Conservation (phyloP, 768 basidiomycete species). For the Pleurotus tuoliensis region DNA sequence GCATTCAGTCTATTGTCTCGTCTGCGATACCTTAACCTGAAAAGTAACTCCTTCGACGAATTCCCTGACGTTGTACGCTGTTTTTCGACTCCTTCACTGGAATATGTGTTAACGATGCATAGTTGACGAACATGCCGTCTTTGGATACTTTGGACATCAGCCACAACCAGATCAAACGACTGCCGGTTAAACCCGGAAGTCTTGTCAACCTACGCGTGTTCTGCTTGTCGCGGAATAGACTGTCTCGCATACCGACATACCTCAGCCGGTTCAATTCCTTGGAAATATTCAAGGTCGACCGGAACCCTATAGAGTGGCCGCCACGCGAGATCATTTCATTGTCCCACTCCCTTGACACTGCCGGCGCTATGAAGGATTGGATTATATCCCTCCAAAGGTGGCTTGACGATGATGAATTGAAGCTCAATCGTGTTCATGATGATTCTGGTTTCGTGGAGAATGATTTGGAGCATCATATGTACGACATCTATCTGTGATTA, state of each 20-base stretch:
- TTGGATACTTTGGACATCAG: constrained; percentile 95
- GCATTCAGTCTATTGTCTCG: constrained; percentile 69
- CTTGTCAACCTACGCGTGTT: constrained; percentile 79
- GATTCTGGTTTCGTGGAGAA: constrained; percentile 49
- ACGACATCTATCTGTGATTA: constrained; percentile 14
- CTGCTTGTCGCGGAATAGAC: constrained; percentile 80
- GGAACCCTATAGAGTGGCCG: constrained; percentile 95
- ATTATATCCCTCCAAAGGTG: constrained; percentile 68
- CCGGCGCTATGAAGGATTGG: constrained; percentile 65
- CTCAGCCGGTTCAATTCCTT: constrained; percentile 68
- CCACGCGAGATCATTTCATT: constrained; percentile 53
- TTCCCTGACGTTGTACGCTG: constrained; percentile 78
- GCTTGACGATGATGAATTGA: constrained; percentile 54
- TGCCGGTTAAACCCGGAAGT: constrained; percentile 79
- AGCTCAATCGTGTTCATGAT: constrained; percentile 41
- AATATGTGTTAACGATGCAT: constrained; percentile 5
- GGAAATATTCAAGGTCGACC: constrained; percentile 79
- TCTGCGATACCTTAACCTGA: constrained; percentile 83
- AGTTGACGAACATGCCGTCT: constrained; percentile 82
- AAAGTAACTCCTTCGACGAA: constrained; percentile 73
- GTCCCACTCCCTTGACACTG: constrained; percentile 36
- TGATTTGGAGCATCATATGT: constrained; percentile 40
- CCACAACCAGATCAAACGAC: constrained; percentile 79
- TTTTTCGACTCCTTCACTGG: constrained; percentile 26
- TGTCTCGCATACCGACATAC: constrained; percentile 76